These are phyloP conservation scores for Alternaria metachromatica DNA, from an alignment of 2,329 filamentous ascomycete genomes.

Conservation along the genomic window DNA sequence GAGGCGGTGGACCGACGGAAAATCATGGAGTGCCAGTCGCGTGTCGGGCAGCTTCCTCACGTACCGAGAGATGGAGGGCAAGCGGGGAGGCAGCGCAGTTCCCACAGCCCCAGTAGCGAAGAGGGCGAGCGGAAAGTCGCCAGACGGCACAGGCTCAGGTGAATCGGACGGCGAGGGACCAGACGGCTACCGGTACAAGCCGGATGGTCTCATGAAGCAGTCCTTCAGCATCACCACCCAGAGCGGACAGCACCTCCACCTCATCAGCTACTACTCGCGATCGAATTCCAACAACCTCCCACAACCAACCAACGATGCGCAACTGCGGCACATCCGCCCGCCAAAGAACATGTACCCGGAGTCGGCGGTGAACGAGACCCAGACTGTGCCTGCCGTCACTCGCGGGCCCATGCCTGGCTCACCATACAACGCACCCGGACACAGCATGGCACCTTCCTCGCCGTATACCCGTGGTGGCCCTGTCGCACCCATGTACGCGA, in stretches of 20 bases:
- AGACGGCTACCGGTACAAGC: constrained; percentile 64
- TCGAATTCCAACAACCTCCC: constrained; percentile 77
- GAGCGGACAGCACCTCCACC: constrained; percentile 86
- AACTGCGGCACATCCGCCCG: constrained; percentile 81
- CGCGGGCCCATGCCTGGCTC: constrained; percentile 71
- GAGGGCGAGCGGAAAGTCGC: constrained; percentile 70
- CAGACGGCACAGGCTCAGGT: constrained; percentile 79
- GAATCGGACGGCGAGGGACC: constrained; percentile 78
- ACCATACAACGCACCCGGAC: constrained; percentile 59
- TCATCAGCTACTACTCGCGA: constrained; percentile 95
- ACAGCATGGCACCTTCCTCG: constrained; percentile 63
- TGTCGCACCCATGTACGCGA: constrained; percentile 50
- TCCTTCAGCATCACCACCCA: constrained; percentile 98
- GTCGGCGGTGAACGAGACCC: constrained; percentile 86
- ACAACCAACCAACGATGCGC: constrained; percentile 81
- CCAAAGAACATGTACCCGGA: constrained; percentile 97
- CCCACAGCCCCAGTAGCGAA: constrained; percentile 49
- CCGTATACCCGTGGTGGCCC: constrained; percentile 54
- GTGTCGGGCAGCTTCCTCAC: constrained; percentile 98
- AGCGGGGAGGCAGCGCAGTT: constrained; percentile 78
- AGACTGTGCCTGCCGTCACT: constrained; percentile 80
- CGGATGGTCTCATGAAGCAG: constrained; percentile 98
- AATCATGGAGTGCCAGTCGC: constrained; percentile 97
- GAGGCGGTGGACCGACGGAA: constrained; percentile 97
- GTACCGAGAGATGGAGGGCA: constrained; percentile 98